These are phyloP conservation scores for Chrysosporium keratinophilum DNA, from an alignment of 2,329 filamentous ascomycete species.

Conservation along the genomic window DNA sequence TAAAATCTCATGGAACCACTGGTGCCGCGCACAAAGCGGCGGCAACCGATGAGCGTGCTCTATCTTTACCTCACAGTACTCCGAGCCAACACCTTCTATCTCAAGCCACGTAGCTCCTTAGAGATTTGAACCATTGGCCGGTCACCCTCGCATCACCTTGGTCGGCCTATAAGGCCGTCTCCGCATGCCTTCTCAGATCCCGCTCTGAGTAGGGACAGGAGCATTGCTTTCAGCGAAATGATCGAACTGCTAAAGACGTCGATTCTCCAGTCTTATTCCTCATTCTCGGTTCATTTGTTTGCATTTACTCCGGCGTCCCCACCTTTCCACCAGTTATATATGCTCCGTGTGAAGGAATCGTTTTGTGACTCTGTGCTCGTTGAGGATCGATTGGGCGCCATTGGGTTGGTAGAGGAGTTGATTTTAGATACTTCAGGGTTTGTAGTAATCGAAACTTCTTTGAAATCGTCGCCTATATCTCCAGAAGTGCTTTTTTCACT, in stretches of 20 bases:
- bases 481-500: not conserved
- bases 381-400: not conserved
- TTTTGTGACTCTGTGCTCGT: not conserved
- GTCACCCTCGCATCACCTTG: too few relatives aligned
- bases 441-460: not conserved
- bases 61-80: too few relatives aligned
- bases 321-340: slow-evolving; percentile 8
- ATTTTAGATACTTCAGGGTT: not conserved
- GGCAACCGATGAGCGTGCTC: too few relatives aligned
- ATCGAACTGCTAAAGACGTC: not conserved
- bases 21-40: too few relatives aligned
- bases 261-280: not conserved
- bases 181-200: not conserved
- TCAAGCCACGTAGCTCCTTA: too few relatives aligned
- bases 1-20: too few relatives aligned
- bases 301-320: not conserved
- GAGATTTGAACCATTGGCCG: too few relatives aligned
- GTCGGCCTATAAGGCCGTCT: too few relatives aligned
- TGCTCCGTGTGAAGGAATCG: not conserved
- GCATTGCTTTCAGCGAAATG: not conserved
- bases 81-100: too few relatives aligned
- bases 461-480: not conserved
- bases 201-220: not conserved
- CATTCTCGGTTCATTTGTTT: not conserved
- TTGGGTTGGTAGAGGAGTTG: not conserved